Evolutionary conservation across 2,329 filamentous ascomycete species (phyloP), one percentile per base, ranked within the genome.

Genomic region (Graphilbum fragrans): DNA sequence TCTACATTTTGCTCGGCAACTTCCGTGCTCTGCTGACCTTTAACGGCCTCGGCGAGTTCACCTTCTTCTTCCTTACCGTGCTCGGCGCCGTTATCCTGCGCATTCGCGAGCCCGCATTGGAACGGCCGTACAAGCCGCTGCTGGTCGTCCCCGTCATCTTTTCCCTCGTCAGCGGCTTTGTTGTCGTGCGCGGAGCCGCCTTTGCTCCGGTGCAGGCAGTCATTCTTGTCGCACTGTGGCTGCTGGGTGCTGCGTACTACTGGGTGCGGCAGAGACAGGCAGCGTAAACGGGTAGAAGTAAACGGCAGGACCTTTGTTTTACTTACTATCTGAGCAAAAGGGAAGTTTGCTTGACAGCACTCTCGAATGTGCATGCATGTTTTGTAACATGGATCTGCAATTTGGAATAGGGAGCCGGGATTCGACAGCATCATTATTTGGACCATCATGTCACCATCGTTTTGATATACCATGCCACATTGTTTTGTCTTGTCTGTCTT

Each of bases 11-110:
- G 1, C 60, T 77, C 0, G 77, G 76, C 17, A 74, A 66, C 53
- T 80, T 80, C 58, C 67, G 75, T 27, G 69, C 71, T 1, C 65
- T 80, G 0, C 51, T 80, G 11, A 79, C 74, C 0, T 77, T 77
- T 48, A 75, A 74, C 39, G 72, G 72, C 0, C 57, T 76, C 4
- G 72, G 70, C 14, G 72, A 76, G 49, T 80, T 74, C 52, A 69
- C 75, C 0, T 80, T 80, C 55, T 80, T 80, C 58, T 76, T 80
- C 50, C 61, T 78, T 23, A 74, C 75, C 0, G 74, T 79, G 0
- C 50, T 78, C 0, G 76, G 75, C 0, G 67, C 73, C 2, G 60
- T 79, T 10, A 57, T 78, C 16, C 55, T 80, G 35, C 66, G 76
- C 12, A 66, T 65, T 42, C 65, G 70, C 1, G 73, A 80, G 52